Conservation (phyloP, 192 early-diverging fungal species). For the Coemansia sp. region DNA sequence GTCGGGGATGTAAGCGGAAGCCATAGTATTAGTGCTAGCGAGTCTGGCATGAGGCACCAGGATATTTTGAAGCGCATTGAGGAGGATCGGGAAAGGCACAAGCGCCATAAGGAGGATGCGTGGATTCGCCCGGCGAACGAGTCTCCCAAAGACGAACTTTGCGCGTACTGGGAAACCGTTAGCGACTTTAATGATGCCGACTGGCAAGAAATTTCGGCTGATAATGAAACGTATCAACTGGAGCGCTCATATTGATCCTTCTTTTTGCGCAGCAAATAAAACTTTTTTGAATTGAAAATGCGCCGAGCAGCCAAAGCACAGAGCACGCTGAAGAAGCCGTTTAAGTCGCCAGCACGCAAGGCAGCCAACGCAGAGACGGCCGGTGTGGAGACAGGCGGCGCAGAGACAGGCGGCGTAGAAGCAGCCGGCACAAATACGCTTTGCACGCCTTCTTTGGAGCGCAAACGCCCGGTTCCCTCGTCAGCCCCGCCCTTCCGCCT, state of each 20-base stretch:
- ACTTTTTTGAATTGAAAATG: conserved; percentile 13
- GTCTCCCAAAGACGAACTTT: conserved; percentile 32
- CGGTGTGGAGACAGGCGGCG: no score
- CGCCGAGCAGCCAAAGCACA: conserved; percentile 17
- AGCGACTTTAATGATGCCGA: conserved; percentile 51
- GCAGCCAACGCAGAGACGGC: background rate
- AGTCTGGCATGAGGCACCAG: conserved; percentile 39
- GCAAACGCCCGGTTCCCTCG: background rate
- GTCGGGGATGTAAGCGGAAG: conserved; percentile 6
- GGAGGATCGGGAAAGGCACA: conserved; percentile 59
- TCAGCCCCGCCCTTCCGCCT: background rate
- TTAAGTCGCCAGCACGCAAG: conserved; percentile 38
- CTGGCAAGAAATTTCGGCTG: conserved; percentile 36
- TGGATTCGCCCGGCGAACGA: conserved; percentile 52
- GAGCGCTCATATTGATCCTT: conserved; percentile 5
- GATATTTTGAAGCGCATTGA: conserved; percentile 57
- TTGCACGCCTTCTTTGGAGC: conserved; percentile 1
- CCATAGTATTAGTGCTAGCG: background rate
- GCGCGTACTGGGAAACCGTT: conserved; percentile 51
- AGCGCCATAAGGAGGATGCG: conserved; percentile 54
- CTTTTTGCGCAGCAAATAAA: conserved; percentile 1
- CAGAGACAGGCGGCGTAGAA: no score
- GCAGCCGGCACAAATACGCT: no score
- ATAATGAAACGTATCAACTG: conserved; percentile 34
- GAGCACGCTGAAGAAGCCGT: conserved; percentile 32